These are phyloP conservation scores for Wickerhamiella musiphila DNA, from an alignment of 805 yeast genomes.

Conservation along the genomic window DNA sequence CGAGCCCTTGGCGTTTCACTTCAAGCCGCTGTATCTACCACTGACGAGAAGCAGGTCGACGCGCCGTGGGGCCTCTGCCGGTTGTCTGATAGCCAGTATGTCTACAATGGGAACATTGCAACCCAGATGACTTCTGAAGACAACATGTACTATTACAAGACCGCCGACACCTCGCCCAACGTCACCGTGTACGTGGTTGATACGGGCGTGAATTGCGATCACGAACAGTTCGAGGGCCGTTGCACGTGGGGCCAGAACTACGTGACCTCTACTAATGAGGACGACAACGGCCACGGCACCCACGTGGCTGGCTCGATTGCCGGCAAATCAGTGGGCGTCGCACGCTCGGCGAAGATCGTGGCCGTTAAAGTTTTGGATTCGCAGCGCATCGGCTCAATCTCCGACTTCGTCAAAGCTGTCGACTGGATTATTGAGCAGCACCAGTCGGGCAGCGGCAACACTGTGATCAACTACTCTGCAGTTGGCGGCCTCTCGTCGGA, in stretches of 20 bases:
- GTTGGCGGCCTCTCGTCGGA: conserved; percentile 10
- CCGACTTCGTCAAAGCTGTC: conserved; percentile 20
- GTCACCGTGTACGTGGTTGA: conserved; percentile 57
- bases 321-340: conserved; percentile 63
- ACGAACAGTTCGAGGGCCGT: conserved; percentile 67
- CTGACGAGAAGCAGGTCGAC: conserved; percentile 36
- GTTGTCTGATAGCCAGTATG: conserved; percentile 58
- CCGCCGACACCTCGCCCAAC: not conserved
- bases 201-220: conserved; percentile 67
- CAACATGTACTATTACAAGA: conserved; percentile 1
- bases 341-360: conserved; percentile 60
- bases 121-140: conserved; percentile 34
- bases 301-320: conserved; percentile 96
- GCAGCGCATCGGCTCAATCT: conserved; percentile 44
- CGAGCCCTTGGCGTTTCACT: too few species aligned
- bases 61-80: conserved; percentile 94
- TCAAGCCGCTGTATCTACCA: not conserved
- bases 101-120: conserved; percentile 48
- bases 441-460: conserved; percentile 12
- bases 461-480: conserved; percentile 16
- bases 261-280: conserved; percentile 57
- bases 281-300: conserved; percentile 90
- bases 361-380: conserved; percentile 59
- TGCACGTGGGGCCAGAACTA: conserved; percentile 76
- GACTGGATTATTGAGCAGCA: conserved; percentile 18